A percentile compares a stretch with the other conserved stretches of the same genome.
phyloP scores from a whole-genome alignment of 345 rosid genomes.

The Carallia pectinifolia region DNA sequence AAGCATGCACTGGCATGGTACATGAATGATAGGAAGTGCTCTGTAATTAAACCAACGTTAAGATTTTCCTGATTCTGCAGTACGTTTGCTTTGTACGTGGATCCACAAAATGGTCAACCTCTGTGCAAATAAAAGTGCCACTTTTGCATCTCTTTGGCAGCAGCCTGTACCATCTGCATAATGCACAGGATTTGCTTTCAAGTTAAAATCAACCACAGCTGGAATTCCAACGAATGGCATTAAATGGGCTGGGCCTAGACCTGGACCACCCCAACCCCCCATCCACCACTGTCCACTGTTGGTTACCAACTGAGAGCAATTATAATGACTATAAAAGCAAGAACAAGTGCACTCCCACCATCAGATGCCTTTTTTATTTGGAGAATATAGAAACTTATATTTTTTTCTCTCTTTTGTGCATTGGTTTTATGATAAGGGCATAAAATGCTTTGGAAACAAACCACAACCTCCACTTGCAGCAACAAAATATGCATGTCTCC shows the following conservation, averaged over 20 bases:
- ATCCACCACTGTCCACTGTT: neutral
- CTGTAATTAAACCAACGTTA: too few relatives aligned
- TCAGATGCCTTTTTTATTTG: neutral
- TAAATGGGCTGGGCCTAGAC: constrained; percentile 28
- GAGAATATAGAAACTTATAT: neutral
- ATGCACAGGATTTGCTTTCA: neutral
- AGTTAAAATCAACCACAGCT: neutral
- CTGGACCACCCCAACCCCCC: constrained; percentile 24
- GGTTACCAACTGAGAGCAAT: too few relatives aligned
- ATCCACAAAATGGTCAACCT: too few relatives aligned
- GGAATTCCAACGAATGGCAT: constrained; percentile 13
- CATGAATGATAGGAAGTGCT: too few relatives aligned
- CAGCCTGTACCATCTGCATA: neutral
- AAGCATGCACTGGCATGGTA: too few relatives aligned
- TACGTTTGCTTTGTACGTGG: too few relatives aligned
- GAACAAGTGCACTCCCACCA: constrained; percentile 28
- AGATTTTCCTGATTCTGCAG: too few relatives aligned
- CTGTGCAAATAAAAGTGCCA: too few relatives aligned
- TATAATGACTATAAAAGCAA: constrained; percentile 9
- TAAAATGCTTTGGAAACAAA: constrained; percentile 18
- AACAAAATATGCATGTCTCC: constrained; percentile 16
- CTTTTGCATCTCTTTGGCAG: neutral
- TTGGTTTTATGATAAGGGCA: constrained; percentile 8
- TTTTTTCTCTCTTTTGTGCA: neutral
- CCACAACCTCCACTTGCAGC: constrained; percentile 30